Evolutionary conservation across 352 stramenopile genomes (phyloP), one percentile per base, ranked within the genome.

Genomic region (Pythium scleroteichum): DNA sequence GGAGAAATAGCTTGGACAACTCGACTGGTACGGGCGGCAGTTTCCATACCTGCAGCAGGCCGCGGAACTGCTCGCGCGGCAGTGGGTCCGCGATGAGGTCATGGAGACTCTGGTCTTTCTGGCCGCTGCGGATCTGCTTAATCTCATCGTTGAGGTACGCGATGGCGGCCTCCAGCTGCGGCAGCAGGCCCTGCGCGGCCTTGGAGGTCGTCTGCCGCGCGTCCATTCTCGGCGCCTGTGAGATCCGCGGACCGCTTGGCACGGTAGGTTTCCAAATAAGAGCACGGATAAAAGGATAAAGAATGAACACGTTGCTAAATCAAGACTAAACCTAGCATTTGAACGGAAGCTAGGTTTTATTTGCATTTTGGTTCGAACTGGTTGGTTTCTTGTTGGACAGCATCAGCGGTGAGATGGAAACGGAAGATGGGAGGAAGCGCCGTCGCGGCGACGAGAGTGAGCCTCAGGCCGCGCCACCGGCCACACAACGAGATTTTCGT

Each of bases 91-190:
- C 67, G 16, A 82, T 66, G 10, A 87, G 49, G 8, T 71, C 63
- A 13, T 71, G 53, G 2, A 90, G 64, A 12, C 16, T 55, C 2
- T 59, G 38, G 33, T 88, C 79, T 29, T 68, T 75, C 27, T 69
- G 57, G 5, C 76, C 76, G 2, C 68, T 59, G 12, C 68, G 60
- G 13, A 90, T 65, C 54, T 78, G 70, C 19, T 54, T 54, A 17
- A 92, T 68, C 44, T 92, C 76, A 9, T 72, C 62, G 49, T 79
- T 73, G 20, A 92, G 62, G 51, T 75, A 81, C 41, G 76, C 60
- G 41, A 90, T 79, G 23, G 79, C 78, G 17, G 78, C 76, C 48
- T 85, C 71, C 12, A 92, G 59, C 67, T 85, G 69, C 27, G 79
- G 72, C 39, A 87, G 64, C 38, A 80, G 64, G 32, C 62, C 61